Conservation (phyloP, 2,329 filamentous ascomycete species). For the Cadophora sp. region DNA sequence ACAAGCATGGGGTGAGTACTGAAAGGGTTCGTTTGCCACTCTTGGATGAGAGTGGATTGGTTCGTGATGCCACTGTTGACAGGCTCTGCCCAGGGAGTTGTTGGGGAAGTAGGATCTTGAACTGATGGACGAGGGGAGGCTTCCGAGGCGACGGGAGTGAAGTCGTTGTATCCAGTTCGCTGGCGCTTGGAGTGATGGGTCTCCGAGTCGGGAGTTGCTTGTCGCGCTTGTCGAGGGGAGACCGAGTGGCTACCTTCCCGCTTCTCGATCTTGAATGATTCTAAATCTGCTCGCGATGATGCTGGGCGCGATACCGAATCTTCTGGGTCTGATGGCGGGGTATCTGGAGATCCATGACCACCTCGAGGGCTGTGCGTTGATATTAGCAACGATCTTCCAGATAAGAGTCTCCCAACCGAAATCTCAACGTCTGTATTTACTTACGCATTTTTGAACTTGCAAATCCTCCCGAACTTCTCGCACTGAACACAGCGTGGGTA, state of each 20-base stretch:
- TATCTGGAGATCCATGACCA: constrained; percentile 46
- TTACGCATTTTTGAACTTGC: constrained; percentile 87
- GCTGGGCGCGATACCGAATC: constrained; percentile 40
- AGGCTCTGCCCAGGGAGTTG: constrained; percentile 35
- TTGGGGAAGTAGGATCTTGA: constrained; percentile 36
- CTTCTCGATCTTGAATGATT: constrained; percentile 41
- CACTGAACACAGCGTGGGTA: constrained; percentile 89
- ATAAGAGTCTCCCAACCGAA: constrained; percentile 8
- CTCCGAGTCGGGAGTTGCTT: constrained; percentile 42
- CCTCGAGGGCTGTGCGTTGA: constrained; percentile 42
- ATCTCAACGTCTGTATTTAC: constrained; percentile 47
- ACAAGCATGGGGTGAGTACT: constrained; percentile 56
- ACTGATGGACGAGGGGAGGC: constrained; percentile 40
- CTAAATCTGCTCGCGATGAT: constrained; percentile 42
- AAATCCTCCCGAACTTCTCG: constrained; percentile 86
- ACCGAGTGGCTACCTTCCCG: constrained; percentile 39
- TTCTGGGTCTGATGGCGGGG: constrained; percentile 44
- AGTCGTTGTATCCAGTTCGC: constrained; percentile 42
- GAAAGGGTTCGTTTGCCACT: constrained; percentile 56
- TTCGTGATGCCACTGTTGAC: constrained; percentile 25
- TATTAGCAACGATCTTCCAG: constrained; percentile 47
- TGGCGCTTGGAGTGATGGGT: constrained; percentile 42
- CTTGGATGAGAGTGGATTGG: constrained; percentile 33
- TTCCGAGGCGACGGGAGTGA: constrained; percentile 43
- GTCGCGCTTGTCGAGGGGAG: constrained; percentile 40